A percentile compares a stretch with the other conserved stretches of the same genome.
phyloP scores from a whole-genome alignment of 179 eudicot species.

The Monotropa hypopitys region DNA sequence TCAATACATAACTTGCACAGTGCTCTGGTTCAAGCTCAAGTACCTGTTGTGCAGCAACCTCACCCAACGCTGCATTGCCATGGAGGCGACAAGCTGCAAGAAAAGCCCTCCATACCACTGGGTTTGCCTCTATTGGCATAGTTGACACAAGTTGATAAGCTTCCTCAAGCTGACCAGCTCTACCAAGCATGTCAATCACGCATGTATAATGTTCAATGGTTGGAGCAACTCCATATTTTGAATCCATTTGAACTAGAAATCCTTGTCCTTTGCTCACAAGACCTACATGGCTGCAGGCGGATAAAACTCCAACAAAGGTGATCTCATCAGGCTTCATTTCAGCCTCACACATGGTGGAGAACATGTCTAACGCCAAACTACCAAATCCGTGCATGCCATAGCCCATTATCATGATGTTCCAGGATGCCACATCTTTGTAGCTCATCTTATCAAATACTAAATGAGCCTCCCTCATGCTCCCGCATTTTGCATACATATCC shows the following conservation, averaged over 20 bases:
- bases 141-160: constrained; percentile 24
- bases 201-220: constrained; percentile 35
- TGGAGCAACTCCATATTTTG: constrained; percentile 23
- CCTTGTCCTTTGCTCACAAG: constrained; percentile 24
- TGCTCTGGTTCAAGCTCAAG: constrained; percentile 34
- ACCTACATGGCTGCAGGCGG: constrained; percentile 37
- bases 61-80: constrained; percentile 29
- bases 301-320: constrained; percentile 32
- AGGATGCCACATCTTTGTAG: constrained; percentile 27
- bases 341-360: constrained; percentile 17
- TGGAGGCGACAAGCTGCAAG: constrained; percentile 36
- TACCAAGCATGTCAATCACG: constrained; percentile 41
- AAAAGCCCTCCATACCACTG: constrained; percentile 42
- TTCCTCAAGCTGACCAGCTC: constrained; percentile 37
- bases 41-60: constrained; percentile 22
- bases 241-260: constrained; percentile 22
- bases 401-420: constrained; percentile 40
- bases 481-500: constrained; percentile 48
- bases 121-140: constrained; percentile 28
- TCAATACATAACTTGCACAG: constrained; percentile 38
- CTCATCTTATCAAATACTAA: constrained; percentile 26
- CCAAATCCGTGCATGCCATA: constrained; percentile 42
- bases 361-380: constrained; percentile 21
- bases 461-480: constrained; percentile 29
- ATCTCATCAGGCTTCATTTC: constrained; percentile 25